These are phyloP conservation scores for Clonostachys byssicola DNA, from an alignment of 2,329 filamentous ascomycete species.

Conservation along the genomic window DNA sequence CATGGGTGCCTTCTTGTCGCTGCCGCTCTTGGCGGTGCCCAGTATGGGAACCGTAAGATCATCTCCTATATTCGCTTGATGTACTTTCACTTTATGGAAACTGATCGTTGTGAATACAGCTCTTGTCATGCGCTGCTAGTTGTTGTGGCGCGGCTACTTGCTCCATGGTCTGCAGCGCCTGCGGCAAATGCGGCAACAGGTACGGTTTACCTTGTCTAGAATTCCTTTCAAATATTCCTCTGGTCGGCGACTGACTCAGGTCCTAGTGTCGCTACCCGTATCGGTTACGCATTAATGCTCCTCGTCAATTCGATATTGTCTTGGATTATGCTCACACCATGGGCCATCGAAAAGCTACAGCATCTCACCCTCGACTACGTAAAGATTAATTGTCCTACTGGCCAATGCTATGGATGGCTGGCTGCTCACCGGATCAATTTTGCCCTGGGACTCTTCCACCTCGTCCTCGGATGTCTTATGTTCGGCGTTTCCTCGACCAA, in stretches of 20 bases:
- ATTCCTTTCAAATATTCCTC: neutral
- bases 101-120: slow-evolving; percentile 36
- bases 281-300: slow-evolving; percentile 91
- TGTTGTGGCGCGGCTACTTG: slow-evolving; percentile 97
- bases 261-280: slow-evolving; percentile 84
- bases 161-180: slow-evolving; percentile 91
- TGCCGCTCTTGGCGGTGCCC: slow-evolving; percentile 85
- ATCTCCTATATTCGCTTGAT: neutral
- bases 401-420: slow-evolving; percentile 91
- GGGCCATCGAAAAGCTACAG: slow-evolving; percentile 95
- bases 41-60: slow-evolving; percentile 76
- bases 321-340: slow-evolving; percentile 99
- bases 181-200: slow-evolving; percentile 96
- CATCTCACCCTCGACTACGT: slow-evolving; percentile 92
- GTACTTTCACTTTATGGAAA: no score
- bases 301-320: slow-evolving; percentile 95
- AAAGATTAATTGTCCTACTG: slow-evolving; percentile 86
- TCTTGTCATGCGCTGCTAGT: slow-evolving; percentile 76
- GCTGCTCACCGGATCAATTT: slow-evolving; percentile 98
- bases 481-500: slow-evolving; percentile 84
- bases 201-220: slow-evolving; percentile 25
- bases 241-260: neutral
- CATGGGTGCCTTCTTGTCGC: slow-evolving; percentile 89
- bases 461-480: slow-evolving; percentile 78
- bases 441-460: slow-evolving; percentile 88